A percentile compares a stretch with the other conserved stretches of the same genome.
phyloP scores from a whole-genome alignment of 2,329 filamentous ascomycete genomes.

The Hypoxylon sp. region DNA sequence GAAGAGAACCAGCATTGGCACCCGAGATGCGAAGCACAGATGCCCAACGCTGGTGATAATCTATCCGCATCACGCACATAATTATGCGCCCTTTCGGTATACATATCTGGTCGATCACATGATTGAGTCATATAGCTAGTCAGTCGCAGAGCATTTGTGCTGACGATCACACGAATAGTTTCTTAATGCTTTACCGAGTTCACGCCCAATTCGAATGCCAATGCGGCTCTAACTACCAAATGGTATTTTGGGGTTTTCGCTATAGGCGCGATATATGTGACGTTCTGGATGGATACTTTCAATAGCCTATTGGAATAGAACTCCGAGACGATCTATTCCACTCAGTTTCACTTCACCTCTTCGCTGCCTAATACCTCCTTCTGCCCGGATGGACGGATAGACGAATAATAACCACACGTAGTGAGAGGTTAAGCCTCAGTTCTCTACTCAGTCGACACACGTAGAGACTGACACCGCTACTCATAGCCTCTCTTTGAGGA shows the following conservation, averaged over 20 bases:
- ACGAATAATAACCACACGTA: neutral
- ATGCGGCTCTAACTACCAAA: neutral
- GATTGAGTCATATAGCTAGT: slow-evolving; percentile 3
- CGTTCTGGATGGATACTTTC: neutral
- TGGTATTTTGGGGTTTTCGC: neutral
- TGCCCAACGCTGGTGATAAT: slow-evolving; percentile 30
- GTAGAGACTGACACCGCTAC: neutral
- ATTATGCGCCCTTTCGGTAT: slow-evolving; percentile 5
- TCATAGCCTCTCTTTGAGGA: neutral
- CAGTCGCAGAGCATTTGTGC: neutral
- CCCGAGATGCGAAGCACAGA: slow-evolving; percentile 18
- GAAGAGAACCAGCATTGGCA: slow-evolving; percentile 16
- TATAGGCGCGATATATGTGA: neutral
- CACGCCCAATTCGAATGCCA: neutral
- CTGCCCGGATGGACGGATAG: neutral
- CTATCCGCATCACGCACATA: slow-evolving; percentile 8
- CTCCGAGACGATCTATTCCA: neutral
- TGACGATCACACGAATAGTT: neutral
- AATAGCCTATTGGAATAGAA: neutral
- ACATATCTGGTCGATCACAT: slow-evolving; percentile 19
- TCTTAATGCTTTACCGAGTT: neutral
- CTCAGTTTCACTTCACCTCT: neutral
- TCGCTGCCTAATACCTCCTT: neutral
- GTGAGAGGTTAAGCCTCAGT: neutral
- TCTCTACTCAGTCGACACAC: neutral